Conservation (phyloP, 2,329 filamentous ascomycete species). For the Xylaria multiplex region DNA sequence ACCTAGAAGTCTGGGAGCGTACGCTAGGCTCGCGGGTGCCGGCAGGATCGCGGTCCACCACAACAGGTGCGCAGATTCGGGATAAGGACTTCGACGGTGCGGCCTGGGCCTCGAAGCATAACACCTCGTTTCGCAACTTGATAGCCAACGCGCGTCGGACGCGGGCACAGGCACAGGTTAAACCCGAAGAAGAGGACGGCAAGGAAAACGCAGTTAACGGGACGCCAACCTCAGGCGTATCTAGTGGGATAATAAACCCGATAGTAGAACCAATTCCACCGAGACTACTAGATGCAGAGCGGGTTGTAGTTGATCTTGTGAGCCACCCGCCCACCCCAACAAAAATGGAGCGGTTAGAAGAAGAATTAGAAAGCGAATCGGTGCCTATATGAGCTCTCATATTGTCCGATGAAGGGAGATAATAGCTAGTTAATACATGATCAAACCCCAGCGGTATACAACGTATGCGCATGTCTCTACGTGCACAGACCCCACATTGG, state of each 20-base stretch:
- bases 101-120: conserved; percentile 79
- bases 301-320: not conserved
- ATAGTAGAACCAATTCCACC: conserved; percentile 29
- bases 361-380: conserved; percentile 8
- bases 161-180: conserved; percentile 54
- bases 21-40: conserved; percentile 75
- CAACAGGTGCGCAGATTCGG: conserved; percentile 68
- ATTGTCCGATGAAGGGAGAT: not conserved
- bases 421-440: not conserved
- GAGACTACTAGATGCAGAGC: not conserved
- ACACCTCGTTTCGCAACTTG: conserved; percentile 78
- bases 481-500: conserved; percentile 4
- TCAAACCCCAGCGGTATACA: not conserved
- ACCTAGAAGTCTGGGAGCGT: conserved; percentile 87
- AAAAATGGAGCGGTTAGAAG: not conserved
- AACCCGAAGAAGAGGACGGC: conserved; percentile 34
- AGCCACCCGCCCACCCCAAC: not conserved
- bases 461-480: conserved; percentile 14
- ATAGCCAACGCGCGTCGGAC: conserved; percentile 78
- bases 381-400: conserved; percentile 1
- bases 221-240: conserved; percentile 26
- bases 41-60: conserved; percentile 51
- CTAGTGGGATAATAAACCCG: conserved; percentile 16
- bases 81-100: conserved; percentile 88
- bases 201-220: conserved; percentile 37